A percentile compares a stretch with the other conserved stretches of the same genome.
Evolutionary conservation across 805 yeast species (phyloP).

Genomic region (Candida awuae): DNA sequence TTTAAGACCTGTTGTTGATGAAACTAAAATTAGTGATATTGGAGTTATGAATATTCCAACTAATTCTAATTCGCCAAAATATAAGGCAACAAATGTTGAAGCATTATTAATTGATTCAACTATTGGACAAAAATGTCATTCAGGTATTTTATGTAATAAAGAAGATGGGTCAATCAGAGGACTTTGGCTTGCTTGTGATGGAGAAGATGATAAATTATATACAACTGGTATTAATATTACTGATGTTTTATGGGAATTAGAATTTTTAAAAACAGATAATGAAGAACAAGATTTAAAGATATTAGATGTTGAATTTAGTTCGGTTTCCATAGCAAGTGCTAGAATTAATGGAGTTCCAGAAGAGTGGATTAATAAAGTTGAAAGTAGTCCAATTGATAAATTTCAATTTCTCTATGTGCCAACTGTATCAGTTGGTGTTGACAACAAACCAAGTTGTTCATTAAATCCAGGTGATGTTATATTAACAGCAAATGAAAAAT

Average conservation of each 20-base stretch:
- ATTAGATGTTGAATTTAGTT: conserved; percentile 70
- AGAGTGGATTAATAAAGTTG: conserved; percentile 67
- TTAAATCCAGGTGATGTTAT: conserved; percentile 68
- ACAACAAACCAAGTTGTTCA: conserved; percentile 24
- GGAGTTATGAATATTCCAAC: conserved; percentile 68
- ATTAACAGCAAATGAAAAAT: conserved; percentile 55
- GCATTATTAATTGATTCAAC: conserved; percentile 68
- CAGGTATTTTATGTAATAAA: conserved; percentile 68
- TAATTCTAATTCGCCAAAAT: conserved; percentile 62
- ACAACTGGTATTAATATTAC: conserved; percentile 73
- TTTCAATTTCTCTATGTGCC: conserved; percentile 66
- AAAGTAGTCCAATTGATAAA: conserved; percentile 47
- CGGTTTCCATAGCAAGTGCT: conserved; percentile 63
- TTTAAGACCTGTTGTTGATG: conserved; percentile 61
- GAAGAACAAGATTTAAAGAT: conserved; percentile 50
- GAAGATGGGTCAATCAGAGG: conserved; percentile 74
- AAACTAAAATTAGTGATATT: conserved; percentile 70
- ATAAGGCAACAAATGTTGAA: conserved; percentile 78
- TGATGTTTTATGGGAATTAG: conserved; percentile 51
- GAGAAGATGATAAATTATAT: conserved; percentile 62
- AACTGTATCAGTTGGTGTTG: conserved; percentile 40
- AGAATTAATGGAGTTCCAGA: conserved; percentile 84
- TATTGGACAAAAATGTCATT: conserved; percentile 57
- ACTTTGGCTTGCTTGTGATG: conserved; percentile 77
- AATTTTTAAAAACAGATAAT: conserved; percentile 39